phyloP scores from a whole-genome alignment of 495 filamentous ascomycete genomes.

The Pseudotulostoma volvatum region DNA sequence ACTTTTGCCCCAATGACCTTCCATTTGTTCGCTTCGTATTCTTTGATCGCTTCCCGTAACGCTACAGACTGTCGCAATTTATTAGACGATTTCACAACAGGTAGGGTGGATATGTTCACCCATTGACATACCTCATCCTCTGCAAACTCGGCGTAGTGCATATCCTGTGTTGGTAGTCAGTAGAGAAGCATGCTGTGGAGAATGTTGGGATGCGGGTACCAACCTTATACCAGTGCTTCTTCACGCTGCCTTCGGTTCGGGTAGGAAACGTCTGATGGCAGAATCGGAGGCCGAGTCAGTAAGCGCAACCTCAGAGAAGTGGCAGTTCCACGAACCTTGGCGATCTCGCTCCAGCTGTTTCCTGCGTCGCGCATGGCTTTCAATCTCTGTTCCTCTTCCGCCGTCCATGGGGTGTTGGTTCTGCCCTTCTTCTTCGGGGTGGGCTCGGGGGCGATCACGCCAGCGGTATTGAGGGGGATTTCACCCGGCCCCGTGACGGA shows the following conservation, averaged over 20 bases:
- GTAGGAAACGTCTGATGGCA: slow-evolving; percentile 65
- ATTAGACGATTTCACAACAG: not conserved
- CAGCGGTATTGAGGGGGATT: slow-evolving; percentile 16
- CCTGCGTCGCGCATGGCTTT: slow-evolving; percentile 89
- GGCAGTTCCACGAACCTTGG: slow-evolving; percentile 46
- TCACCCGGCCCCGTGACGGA: slow-evolving; percentile 19
- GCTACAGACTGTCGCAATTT: slow-evolving; percentile 50
- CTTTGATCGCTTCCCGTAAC: slow-evolving; percentile 85
- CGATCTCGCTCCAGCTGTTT: slow-evolving; percentile 92
- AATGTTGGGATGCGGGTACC: slow-evolving; percentile 5
- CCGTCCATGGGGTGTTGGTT: slow-evolving; percentile 96
- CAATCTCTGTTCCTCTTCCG: slow-evolving; percentile 78
- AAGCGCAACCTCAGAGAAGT: slow-evolving; percentile 1
- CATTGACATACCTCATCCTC: slow-evolving; percentile 72
- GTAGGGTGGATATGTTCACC: not conserved
- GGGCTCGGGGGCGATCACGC: slow-evolving; percentile 22
- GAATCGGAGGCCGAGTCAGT: slow-evolving; percentile 9
- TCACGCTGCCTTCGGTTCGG: slow-evolving; percentile 90
- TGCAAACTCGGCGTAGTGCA: slow-evolving; percentile 98
- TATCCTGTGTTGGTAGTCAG: slow-evolving; percentile 43
- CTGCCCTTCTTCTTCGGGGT: slow-evolving; percentile 76
- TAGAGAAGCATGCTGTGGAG: slow-evolving; percentile 2
- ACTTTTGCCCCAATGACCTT: slow-evolving; percentile 92
- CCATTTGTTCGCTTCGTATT: slow-evolving; percentile 97
- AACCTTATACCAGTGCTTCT: slow-evolving; percentile 99